These are phyloP conservation scores for Helichrysum umbraculigerum DNA, from an alignment of 129 eudicot genomes.

Conservation along the genomic window DNA sequence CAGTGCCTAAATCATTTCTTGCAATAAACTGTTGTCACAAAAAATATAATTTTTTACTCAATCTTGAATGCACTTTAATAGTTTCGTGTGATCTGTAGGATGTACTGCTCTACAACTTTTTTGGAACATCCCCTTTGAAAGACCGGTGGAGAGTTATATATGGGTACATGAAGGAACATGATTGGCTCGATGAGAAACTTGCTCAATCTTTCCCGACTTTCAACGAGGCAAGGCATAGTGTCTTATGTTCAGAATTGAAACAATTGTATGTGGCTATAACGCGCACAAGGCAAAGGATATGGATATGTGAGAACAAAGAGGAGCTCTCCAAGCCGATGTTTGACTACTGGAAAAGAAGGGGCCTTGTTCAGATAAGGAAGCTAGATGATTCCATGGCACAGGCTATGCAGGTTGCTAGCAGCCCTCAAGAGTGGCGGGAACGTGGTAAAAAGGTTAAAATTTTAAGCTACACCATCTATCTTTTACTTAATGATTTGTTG, in stretches of 20 bases:
- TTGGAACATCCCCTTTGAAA: conserved; percentile 70
- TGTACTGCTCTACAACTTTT: conserved; percentile 73
- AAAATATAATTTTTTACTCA: no score
- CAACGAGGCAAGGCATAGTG: conserved; percentile 50
- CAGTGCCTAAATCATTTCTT: neutral
- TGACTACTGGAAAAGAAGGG: conserved; percentile 68
- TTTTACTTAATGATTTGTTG: no score
- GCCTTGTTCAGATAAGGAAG: conserved; percentile 58
- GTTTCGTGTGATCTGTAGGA: conserved; percentile 39
- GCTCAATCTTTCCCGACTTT: conserved; percentile 50
- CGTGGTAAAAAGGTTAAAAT: conserved; percentile 58
- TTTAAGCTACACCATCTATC: no score
- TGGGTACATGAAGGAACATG: conserved; percentile 55
- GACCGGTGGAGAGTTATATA: conserved; percentile 77
- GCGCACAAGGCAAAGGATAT: conserved; percentile 77
- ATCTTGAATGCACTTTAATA: no score
- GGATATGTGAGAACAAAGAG: conserved; percentile 75
- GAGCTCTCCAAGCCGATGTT: conserved; percentile 70
- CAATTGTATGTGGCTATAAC: conserved; percentile 84
- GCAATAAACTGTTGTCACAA: no score
- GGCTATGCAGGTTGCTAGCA: conserved; percentile 85
- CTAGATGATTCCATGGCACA: conserved; percentile 67
- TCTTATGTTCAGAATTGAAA: conserved; percentile 76
- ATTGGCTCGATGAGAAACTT: conserved; percentile 43
- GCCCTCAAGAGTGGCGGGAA: conserved; percentile 70